A percentile compares a stretch with the other conserved stretches of the same genome.
Evolutionary conservation across 495 filamentous ascomycete genomes (phyloP).

Genomic region (Annulohypoxylon bovei): DNA sequence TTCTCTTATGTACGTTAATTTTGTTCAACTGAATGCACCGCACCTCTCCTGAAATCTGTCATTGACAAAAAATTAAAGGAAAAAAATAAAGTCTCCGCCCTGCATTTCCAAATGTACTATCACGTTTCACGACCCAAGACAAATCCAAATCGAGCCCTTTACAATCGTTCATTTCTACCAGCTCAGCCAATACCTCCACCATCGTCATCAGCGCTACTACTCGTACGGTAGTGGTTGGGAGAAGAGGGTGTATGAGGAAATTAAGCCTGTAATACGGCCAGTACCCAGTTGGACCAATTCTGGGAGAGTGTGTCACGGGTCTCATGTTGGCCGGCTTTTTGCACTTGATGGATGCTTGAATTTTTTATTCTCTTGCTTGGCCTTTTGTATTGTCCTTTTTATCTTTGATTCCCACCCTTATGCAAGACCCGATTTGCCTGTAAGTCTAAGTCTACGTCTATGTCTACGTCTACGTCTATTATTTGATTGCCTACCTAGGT

Average conservation of each 20-base stretch:
- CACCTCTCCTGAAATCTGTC: slow-evolving; percentile 13
- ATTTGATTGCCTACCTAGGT: slow-evolving; percentile 14
- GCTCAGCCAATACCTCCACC: slow-evolving; percentile 1
- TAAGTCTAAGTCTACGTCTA: slow-evolving; percentile 25
- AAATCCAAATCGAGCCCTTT: slow-evolving; percentile 24
- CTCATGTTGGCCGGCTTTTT: slow-evolving; percentile 22
- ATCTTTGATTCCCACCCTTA: slow-evolving; percentile 40
- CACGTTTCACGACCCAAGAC: slow-evolving; percentile 35
- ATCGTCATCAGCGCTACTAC: slow-evolving; percentile 18
- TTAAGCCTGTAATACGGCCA: slow-evolving; percentile 29
- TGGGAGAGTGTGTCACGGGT: slow-evolving; percentile 31
- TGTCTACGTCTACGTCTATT: slow-evolving; percentile 13
- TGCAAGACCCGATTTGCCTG: slow-evolving; percentile 43
- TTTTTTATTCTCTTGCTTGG: slow-evolving; percentile 32
- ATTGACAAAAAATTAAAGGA: slow-evolving; percentile 3
- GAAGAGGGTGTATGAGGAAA: slow-evolving; percentile 34
- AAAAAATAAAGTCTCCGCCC: slow-evolving; percentile 1
- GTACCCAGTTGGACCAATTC: slow-evolving; percentile 21
- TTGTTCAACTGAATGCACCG: slow-evolving; percentile 16
- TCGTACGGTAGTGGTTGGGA: slow-evolving; percentile 22
- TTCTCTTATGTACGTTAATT: slow-evolving; percentile 23
- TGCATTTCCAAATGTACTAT: slow-evolving; percentile 37
- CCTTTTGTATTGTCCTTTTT: slow-evolving; percentile 31
- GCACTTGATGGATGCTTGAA: slow-evolving; percentile 30
- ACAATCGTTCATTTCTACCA: slow-evolving; percentile 22